A percentile compares a stretch with the other conserved stretches of the same genome.
Evolutionary conservation across 2,329 filamentous ascomycete genomes (phyloP).

Genomic region (Colletotrichum orbiculare): DNA sequence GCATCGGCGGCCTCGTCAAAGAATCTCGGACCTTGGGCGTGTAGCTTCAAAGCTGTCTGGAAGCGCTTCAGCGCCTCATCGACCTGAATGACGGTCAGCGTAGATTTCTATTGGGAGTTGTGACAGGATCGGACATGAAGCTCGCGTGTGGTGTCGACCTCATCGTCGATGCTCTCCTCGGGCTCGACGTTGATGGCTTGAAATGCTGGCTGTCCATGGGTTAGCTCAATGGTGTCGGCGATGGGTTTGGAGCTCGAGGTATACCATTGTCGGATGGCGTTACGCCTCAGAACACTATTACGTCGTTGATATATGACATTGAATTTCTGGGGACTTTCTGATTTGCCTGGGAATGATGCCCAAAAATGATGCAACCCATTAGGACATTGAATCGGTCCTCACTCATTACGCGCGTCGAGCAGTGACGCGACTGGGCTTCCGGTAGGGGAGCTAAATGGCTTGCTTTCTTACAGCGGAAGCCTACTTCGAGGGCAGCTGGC

Average conservation of each 20-base stretch:
- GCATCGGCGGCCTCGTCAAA: conserved; percentile 82
- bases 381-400: too few species aligned
- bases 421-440: too few species aligned
- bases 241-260: background rate
- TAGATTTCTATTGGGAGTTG: background rate
- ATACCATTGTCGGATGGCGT: background rate
- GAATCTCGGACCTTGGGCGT: conserved; percentile 83
- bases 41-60: conserved; percentile 88
- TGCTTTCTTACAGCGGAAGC: too few species aligned
- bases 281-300: too few species aligned
- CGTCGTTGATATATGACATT: too few species aligned
- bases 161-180: conserved; percentile 89
- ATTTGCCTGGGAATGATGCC: too few species aligned
- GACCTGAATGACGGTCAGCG: conserved; percentile 62
- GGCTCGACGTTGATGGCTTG: conserved; percentile 93
- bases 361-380: too few species aligned
- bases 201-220: conserved; percentile 69
- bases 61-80: conserved; percentile 97
- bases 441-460: too few species aligned
- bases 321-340: too few species aligned
- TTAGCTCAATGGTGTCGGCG: conserved; percentile 11
- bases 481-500: too few species aligned
- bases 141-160: conserved; percentile 94
- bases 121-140: conserved; percentile 71
- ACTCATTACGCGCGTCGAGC: too few species aligned